These are phyloP conservation scores for Coemansia sp. DNA, from an alignment of 192 early-diverging fungal genomes.

Conservation along the genomic window DNA sequence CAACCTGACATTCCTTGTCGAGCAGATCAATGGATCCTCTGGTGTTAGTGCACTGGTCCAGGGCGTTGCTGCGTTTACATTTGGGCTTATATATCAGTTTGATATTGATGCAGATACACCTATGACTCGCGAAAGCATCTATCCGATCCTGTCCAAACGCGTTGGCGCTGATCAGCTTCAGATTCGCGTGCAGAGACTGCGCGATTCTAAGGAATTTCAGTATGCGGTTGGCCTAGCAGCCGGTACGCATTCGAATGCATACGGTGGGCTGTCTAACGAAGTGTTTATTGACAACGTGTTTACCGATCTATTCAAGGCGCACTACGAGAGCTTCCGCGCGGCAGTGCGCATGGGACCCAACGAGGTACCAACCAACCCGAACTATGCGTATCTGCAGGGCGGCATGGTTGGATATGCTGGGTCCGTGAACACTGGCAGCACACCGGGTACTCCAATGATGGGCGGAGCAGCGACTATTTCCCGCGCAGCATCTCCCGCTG, in stretches of 20 bases:
- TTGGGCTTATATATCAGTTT: slow-evolving; percentile 86
- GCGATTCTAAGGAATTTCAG: slow-evolving; percentile 81
- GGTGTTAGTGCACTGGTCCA: slow-evolving; percentile 84
- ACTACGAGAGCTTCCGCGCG: slow-evolving; percentile 63
- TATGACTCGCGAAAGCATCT: slow-evolving; percentile 68
- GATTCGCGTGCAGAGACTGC: slow-evolving; percentile 78
- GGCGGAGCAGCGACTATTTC: slow-evolving; percentile 17
- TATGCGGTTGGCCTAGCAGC: slow-evolving; percentile 65
- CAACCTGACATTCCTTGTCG: slow-evolving; percentile 89
- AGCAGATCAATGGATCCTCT: slow-evolving; percentile 85
- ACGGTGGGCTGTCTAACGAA: slow-evolving; percentile 61
- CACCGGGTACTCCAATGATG: slow-evolving; percentile 34
- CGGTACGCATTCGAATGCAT: slow-evolving; percentile 63
- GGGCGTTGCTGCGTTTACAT: slow-evolving; percentile 83
- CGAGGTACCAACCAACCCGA: slow-evolving; percentile 32
- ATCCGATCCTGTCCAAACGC: slow-evolving; percentile 81
- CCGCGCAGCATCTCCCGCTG: slow-evolving; percentile 31
- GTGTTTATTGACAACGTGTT: slow-evolving; percentile 83
- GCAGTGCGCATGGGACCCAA: slow-evolving; percentile 28
- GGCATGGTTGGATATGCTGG: slow-evolving; percentile 32
- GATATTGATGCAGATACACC: slow-evolving; percentile 78
- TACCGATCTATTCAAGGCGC: slow-evolving; percentile 80
- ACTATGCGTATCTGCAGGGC: slow-evolving; percentile 38
- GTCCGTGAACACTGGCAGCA: slow-evolving; percentile 20
- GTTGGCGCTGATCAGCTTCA: slow-evolving; percentile 86